A percentile compares a stretch with the other conserved stretches of the same genome.
Evolutionary conservation across 371 early-diverging fungal genomes (phyloP).

Genomic region (Blakeslea trispora): DNA sequence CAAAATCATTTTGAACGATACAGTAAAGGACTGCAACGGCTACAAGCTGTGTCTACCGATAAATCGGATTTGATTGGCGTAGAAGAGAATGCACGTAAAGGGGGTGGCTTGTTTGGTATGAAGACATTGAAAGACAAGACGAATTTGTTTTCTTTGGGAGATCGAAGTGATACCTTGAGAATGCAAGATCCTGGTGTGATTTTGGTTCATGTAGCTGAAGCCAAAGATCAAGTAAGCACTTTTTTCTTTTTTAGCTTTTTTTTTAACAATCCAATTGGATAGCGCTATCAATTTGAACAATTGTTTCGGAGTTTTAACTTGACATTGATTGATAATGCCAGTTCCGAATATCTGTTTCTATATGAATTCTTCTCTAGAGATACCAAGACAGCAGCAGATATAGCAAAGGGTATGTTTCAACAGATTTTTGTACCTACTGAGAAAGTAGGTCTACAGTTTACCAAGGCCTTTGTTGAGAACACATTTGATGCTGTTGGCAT

Average conservation of each 20-base stretch:
- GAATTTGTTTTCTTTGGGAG: slow-evolving; percentile 77
- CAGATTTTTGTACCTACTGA: slow-evolving; percentile 85
- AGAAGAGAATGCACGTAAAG: slow-evolving; percentile 75
- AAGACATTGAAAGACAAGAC: slow-evolving; percentile 66
- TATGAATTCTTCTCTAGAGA: slow-evolving; percentile 81
- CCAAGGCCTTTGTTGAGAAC: slow-evolving; percentile 69
- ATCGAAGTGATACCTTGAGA: slow-evolving; percentile 69
- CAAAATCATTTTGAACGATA: slow-evolving; percentile 88
- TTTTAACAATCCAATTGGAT: too few relatives aligned
- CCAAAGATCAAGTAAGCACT: slow-evolving; percentile 60
- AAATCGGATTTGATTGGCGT: slow-evolving; percentile 80
- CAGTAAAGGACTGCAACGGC: slow-evolving; percentile 65
- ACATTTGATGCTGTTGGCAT: slow-evolving; percentile 90
- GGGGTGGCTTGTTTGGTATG: slow-evolving; percentile 60
- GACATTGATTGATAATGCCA: slow-evolving; percentile 89
- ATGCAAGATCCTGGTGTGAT: slow-evolving; percentile 79
- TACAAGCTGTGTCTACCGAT: slow-evolving; percentile 79
- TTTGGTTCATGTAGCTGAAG: slow-evolving; percentile 80
- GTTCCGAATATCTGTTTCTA: slow-evolving; percentile 89
- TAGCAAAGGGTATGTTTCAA: slow-evolving; percentile 58
- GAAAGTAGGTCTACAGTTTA: slow-evolving; percentile 69
- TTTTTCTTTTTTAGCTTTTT: slow-evolving; percentile 12
- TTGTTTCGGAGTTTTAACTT: slow-evolving; percentile 86
- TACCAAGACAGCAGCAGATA: slow-evolving; percentile 46
- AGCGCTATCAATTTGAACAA: slow-evolving; percentile 64